A percentile compares a stretch with the other conserved stretches of the same genome.
Evolutionary conservation across 768 basidiomycete species (phyloP).

Genomic region (Phylloporus arenicola): DNA sequence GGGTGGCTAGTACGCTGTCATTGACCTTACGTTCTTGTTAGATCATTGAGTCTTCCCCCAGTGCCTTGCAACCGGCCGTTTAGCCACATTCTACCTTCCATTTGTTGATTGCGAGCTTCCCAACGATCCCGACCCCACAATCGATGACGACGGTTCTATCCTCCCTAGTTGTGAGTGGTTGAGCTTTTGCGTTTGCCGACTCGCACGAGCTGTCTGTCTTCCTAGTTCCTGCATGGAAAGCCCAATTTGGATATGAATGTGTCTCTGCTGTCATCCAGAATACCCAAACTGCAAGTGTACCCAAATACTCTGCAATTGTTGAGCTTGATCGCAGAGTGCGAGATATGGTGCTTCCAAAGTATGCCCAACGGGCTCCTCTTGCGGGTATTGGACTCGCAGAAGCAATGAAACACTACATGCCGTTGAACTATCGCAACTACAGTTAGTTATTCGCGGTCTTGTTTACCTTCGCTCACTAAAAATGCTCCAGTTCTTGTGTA

Average conservation of each 20-base stretch:
- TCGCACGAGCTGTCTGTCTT: background rate
- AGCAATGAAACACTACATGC: slow-evolving; percentile 75
- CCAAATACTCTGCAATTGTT: slow-evolving; percentile 56
- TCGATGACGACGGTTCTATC: slow-evolving; percentile 53
- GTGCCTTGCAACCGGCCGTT: slow-evolving; percentile 66
- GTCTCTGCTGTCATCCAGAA: slow-evolving; percentile 66
- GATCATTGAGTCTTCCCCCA: slow-evolving; percentile 19
- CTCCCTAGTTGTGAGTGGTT: slow-evolving; percentile 53
- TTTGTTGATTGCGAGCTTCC: slow-evolving; percentile 72
- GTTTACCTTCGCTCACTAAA: background rate
- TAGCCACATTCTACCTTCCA: slow-evolving; percentile 63
- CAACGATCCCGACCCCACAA: slow-evolving; percentile 51
- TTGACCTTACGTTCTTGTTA: background rate
- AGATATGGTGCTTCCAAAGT: slow-evolving; percentile 62
- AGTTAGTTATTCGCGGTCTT: slow-evolving; percentile 37
- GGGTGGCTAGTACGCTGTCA: slow-evolving; percentile 58
- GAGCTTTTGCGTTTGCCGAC: background rate
- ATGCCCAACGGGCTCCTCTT: slow-evolving; percentile 48
- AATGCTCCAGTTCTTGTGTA: slow-evolving; percentile 53
- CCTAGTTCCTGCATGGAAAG: slow-evolving; percentile 65
- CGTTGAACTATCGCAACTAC: slow-evolving; percentile 63
- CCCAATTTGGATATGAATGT: slow-evolving; percentile 60
- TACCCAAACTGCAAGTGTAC: slow-evolving; percentile 57
- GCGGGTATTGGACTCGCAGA: slow-evolving; percentile 48
- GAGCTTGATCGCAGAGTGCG: slow-evolving; percentile 62